Evolutionary conservation across 2,329 filamentous ascomycete species (phyloP).

Genomic region (Trichoderma sp.): DNA sequence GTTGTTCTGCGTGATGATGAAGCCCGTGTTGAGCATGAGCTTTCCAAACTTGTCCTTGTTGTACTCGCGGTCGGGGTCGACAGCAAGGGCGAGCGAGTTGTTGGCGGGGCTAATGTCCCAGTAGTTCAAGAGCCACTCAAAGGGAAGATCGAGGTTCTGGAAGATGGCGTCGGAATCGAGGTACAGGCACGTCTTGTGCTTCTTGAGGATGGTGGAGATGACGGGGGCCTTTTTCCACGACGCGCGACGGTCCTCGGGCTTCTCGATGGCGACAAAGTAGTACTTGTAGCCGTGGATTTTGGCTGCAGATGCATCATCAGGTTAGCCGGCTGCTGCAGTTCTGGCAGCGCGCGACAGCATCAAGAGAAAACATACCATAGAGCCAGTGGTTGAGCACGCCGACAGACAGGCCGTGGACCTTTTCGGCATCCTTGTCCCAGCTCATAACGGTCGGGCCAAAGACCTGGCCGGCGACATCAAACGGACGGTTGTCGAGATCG

Average conservation of each 20-base stretch:
- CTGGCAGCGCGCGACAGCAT: background rate
- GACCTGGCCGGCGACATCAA: conserved; percentile 40
- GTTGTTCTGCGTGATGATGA: conserved; percentile 56
- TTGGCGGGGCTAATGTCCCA: conserved; percentile 44
- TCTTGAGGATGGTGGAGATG: conserved; percentile 45
- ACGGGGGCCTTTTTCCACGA: conserved; percentile 51
- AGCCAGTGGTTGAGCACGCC: conserved; percentile 50
- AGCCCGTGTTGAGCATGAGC: conserved; percentile 53
- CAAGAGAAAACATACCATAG: conserved; percentile 38
- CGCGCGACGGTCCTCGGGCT: conserved; percentile 44
- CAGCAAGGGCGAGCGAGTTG: conserved; percentile 46
- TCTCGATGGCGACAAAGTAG: conserved; percentile 46
- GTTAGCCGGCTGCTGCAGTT: conserved; percentile 22
- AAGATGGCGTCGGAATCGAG: conserved; percentile 51
- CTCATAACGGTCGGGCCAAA: conserved; percentile 40
- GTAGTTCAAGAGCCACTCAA: conserved; percentile 52
- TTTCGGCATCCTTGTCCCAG: conserved; percentile 39
- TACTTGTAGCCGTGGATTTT: conserved; percentile 52
- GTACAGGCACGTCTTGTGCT: conserved; percentile 48
- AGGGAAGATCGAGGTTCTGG: conserved; percentile 45
- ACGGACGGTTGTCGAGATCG: conserved; percentile 47
- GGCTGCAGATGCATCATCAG: conserved; percentile 37
- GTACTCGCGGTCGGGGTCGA: conserved; percentile 41
- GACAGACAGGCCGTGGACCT: conserved; percentile 42
- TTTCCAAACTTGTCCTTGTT: conserved; percentile 46